Conservation (phyloP, 2,329 filamentous ascomycete species). For the Colletotrichum musae region DNA sequence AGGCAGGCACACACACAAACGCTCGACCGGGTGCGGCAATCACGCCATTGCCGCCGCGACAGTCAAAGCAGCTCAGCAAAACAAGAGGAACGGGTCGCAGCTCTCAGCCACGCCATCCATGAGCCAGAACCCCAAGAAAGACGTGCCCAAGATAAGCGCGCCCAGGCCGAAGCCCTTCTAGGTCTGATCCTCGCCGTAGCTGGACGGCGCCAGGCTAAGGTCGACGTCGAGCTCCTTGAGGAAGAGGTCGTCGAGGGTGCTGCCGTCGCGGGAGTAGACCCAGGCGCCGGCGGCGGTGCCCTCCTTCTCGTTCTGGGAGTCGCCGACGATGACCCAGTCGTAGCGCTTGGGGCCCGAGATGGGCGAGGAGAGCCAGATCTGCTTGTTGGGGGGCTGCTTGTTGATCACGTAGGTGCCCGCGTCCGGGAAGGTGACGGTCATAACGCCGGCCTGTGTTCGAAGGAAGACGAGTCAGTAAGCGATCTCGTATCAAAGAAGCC, state of each 20-base stretch:
- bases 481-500: constrained; percentile 24
- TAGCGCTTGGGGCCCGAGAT: constrained; percentile 93
- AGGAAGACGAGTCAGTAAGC: constrained; percentile 17
- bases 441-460: constrained; percentile 80
- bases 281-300: constrained; percentile 82
- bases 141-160: neutral
- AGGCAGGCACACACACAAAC: neutral
- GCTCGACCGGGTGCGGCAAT: neutral
- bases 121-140: too few species aligned
- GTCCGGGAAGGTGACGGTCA: constrained; percentile 79
- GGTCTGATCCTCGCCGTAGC: constrained; percentile 40
- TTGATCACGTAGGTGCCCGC: constrained; percentile 93
- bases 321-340: constrained; percentile 85
- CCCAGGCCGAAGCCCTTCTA: constrained; percentile 10
- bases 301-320: constrained; percentile 84
- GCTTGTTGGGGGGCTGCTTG: constrained; percentile 98
- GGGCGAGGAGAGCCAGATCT: constrained; percentile 96
- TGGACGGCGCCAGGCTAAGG: constrained; percentile 54
- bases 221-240: constrained; percentile 82
- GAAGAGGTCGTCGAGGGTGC: constrained; percentile 80
- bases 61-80: too few species aligned
- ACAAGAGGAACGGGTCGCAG: too few species aligned
- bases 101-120: too few species aligned
- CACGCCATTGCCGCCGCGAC: neutral
- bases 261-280: constrained; percentile 91